Percentiles rank a stretch among this genome's conserved stretches.
Evolutionary conservation across 495 filamentous ascomycete genomes (phyloP).

Genomic region (Thermothielavioides terrestris): DNA sequence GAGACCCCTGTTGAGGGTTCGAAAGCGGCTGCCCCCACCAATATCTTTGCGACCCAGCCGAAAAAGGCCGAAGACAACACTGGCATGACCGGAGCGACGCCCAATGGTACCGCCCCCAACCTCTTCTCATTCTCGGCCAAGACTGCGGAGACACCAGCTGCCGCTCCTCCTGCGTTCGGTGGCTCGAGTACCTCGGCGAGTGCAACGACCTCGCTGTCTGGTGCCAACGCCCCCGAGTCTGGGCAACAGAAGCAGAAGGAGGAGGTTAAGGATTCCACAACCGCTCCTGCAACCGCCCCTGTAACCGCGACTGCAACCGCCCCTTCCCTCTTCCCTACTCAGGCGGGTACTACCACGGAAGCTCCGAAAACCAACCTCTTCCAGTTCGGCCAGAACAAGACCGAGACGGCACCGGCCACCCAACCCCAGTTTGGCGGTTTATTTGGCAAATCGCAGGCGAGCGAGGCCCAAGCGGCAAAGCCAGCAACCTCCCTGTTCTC

Average conservation of each 20-base stretch:
- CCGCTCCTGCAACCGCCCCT: constrained; percentile 12
- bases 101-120: constrained; percentile 8
- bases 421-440: constrained; percentile 17
- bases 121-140: constrained; percentile 11
- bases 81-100: constrained; percentile 5
- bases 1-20: constrained; percentile 9
- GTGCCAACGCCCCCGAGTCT: constrained; percentile 6
- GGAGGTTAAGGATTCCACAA: constrained; percentile 12
- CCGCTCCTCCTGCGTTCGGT: constrained; percentile 22
- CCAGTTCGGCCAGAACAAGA: constrained; percentile 26
- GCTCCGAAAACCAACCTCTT: constrained; percentile 25
- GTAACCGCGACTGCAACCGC: constrained; percentile 9
- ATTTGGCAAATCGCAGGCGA: constrained; percentile 25
- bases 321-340: constrained; percentile 15
- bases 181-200: constrained; percentile 6
- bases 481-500: constrained; percentile 25
- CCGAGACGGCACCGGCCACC: constrained; percentile 18
- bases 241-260: constrained; percentile 16
- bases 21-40: constrained; percentile 11
- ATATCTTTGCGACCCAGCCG: constrained; percentile 12
- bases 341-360: constrained; percentile 11
- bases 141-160: constrained; percentile 15
- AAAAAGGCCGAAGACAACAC: constrained; percentile 18
- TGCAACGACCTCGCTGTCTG: constrained; percentile 15
- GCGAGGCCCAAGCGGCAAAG: constrained; percentile 13